Evolutionary conservation across 1,139 yeast species (phyloP).

Genomic region (Magnusiomyces paraingens): DNA sequence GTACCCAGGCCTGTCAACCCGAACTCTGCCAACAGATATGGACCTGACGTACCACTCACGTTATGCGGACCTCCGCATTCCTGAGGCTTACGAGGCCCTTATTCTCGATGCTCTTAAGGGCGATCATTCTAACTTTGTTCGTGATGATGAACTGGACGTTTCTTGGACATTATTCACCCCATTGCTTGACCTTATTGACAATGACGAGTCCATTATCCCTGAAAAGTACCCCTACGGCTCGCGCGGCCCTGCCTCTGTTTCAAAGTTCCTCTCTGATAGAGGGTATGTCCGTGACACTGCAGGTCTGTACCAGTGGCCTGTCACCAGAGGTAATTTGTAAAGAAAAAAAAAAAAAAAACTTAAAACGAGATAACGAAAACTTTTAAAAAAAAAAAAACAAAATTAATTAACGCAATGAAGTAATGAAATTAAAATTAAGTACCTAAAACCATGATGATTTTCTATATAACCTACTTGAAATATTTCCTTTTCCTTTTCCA

Average conservation of each 20-base stretch:
- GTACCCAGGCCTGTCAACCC: constrained; percentile 83
- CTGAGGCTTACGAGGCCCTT: constrained; percentile 95
- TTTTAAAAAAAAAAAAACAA: too few species aligned
- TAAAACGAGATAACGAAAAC: too few species aligned
- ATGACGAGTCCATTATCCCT: constrained; percentile 36
- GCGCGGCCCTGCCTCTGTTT: constrained; percentile 62
- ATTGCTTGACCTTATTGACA: constrained; percentile 69
- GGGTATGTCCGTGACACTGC: constrained; percentile 56
- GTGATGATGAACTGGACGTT: constrained; percentile 94
- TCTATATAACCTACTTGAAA: constrained; percentile 9
- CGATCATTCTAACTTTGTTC: constrained; percentile 93
- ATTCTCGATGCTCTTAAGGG: constrained; percentile 87
- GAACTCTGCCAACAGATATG: constrained; percentile 78
- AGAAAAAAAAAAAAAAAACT: not conserved
- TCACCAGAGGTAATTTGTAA: constrained; percentile 20
- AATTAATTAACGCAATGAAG: too few species aligned
- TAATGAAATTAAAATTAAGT: too few species aligned
- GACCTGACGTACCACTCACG: constrained; percentile 80
- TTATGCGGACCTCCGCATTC: constrained; percentile 75
- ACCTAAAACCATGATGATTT: too few species aligned
- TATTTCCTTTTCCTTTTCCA: too few species aligned
- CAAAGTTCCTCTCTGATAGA: constrained; percentile 55
- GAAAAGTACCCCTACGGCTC: constrained; percentile 88
- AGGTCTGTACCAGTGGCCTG: constrained; percentile 29
- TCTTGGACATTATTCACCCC: constrained; percentile 95